These are phyloP conservation scores for Bassia scoparia DNA, from an alignment of 148 eudicot genomes.

Conservation along the genomic window DNA sequence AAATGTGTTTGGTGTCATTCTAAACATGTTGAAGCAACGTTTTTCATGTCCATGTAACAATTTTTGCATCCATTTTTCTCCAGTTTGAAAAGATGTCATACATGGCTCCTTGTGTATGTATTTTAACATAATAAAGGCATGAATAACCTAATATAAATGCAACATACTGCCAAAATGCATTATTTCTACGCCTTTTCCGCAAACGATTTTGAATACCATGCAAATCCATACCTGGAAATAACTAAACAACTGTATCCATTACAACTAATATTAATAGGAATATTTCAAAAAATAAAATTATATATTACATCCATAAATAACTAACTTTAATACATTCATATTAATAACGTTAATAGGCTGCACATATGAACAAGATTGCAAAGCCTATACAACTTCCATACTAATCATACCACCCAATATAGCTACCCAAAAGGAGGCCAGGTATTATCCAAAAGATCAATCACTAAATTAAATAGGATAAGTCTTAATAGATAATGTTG, in stretches of 20 bases:
- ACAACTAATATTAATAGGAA: neutral
- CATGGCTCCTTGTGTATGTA: slow-evolving; percentile 11
- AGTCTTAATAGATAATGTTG: too few relatives aligned
- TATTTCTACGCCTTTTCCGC: neutral
- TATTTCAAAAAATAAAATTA: neutral
- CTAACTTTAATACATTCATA: too few relatives aligned
- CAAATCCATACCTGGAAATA: neutral
- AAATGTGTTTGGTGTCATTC: neutral
- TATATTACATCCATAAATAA: too few relatives aligned
- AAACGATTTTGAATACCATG: neutral
- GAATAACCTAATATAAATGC: neutral
- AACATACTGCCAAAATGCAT: neutral
- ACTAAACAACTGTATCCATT: neutral
- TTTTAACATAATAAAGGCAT: neutral
- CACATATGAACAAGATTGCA: too few relatives aligned
- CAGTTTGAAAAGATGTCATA: slow-evolving; percentile 3
- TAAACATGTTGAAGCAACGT: neutral
- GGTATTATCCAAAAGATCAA: too few relatives aligned
- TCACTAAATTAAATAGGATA: too few relatives aligned
- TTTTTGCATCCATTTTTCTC: neutral
- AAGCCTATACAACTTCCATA: too few relatives aligned
- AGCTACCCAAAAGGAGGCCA: too few relatives aligned
- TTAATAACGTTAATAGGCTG: too few relatives aligned
- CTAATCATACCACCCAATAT: too few relatives aligned
- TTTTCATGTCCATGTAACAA: neutral